Evolutionary conservation across 352 stramenopile species (phyloP).

Genomic region (Globisporangium cederbergense): DNA sequence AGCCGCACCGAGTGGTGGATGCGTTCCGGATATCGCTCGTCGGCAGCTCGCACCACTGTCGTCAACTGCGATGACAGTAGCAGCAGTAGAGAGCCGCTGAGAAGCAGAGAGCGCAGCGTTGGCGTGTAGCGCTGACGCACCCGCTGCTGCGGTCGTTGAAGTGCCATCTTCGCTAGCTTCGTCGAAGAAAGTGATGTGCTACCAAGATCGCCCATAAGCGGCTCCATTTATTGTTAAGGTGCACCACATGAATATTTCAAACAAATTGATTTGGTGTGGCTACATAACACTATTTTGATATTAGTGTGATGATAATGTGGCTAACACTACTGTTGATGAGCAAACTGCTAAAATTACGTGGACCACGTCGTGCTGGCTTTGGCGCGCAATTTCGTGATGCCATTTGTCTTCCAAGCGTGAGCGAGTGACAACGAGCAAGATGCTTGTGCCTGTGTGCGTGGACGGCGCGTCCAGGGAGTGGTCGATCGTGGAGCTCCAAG

Average conservation of each 20-base stretch:
- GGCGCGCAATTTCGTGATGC: no score
- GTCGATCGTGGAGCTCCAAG: conserved; percentile 84
- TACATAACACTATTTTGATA: no score
- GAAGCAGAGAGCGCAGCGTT: not conserved
- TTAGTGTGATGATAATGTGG: no score
- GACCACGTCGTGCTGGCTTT: no score
- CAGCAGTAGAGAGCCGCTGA: not conserved
- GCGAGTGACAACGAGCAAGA: conserved; percentile 14
- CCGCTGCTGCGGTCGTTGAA: not conserved
- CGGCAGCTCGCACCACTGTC: not conserved
- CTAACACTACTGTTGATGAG: no score
- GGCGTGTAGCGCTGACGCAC: not conserved
- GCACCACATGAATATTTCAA: no score
- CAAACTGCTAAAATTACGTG: no score
- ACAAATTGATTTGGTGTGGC: no score
- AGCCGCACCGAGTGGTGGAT: conserved; percentile 7
- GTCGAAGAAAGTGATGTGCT: not conserved
- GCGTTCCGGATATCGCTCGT: not conserved
- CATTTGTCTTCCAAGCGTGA: no score
- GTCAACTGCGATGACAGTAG: not conserved
- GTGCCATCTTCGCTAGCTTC: not conserved
- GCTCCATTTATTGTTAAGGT: no score
- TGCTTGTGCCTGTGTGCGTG: conserved; percentile 68
- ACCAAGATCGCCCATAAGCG: no score
- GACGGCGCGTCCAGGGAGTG: conserved; percentile 66